These are phyloP conservation scores for Carex arenaria DNA, from an alignment of 202 grass and related monocot species.

Conservation along the genomic window DNA sequence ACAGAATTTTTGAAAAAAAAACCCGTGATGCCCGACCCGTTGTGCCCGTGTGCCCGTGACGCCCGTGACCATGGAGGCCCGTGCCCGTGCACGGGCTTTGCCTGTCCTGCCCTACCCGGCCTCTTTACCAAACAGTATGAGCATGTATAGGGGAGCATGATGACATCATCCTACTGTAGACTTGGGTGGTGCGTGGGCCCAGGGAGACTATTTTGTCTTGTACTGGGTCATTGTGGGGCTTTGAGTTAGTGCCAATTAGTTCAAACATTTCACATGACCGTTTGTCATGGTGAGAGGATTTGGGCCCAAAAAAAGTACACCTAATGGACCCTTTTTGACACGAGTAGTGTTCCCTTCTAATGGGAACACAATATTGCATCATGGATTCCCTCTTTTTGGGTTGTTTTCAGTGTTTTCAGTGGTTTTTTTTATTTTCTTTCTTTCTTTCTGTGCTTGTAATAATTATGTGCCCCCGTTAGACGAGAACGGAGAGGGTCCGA, in stretches of 20 bases:
- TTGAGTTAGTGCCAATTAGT: constrained; percentile 5
- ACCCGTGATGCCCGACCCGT: too few species aligned
- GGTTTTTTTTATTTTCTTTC: too few species aligned
- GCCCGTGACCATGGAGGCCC: too few species aligned
- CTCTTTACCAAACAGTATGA: too few species aligned
- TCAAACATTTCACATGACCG: constrained; percentile 47
- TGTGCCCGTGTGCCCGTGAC: too few species aligned
- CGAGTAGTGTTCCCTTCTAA: constrained; percentile 7
- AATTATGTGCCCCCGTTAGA: neutral
- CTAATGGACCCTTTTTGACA: constrained; percentile 1
- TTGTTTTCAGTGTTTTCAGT: neutral
- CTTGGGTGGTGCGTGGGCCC: constrained; percentile 19
- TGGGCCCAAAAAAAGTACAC: constrained; percentile 12
- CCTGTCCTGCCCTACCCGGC: too few species aligned
- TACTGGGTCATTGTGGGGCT: constrained; percentile 30
- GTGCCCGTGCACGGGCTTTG: too few species aligned
- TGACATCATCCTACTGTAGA: constrained; percentile 21
- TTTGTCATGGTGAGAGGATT: constrained; percentile 20
- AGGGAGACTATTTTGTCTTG: constrained; percentile 13
- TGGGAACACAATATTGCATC: neutral
- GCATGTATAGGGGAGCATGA: constrained; percentile 7
- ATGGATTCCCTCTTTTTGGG: neutral
- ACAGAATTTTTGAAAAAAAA: too few species aligned
- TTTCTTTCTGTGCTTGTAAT: neutral
- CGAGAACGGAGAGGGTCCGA: too few species aligned